Evolutionary conservation across 2,329 filamentous ascomycete genomes (phyloP).

Genomic region (Eutypa lata): DNA sequence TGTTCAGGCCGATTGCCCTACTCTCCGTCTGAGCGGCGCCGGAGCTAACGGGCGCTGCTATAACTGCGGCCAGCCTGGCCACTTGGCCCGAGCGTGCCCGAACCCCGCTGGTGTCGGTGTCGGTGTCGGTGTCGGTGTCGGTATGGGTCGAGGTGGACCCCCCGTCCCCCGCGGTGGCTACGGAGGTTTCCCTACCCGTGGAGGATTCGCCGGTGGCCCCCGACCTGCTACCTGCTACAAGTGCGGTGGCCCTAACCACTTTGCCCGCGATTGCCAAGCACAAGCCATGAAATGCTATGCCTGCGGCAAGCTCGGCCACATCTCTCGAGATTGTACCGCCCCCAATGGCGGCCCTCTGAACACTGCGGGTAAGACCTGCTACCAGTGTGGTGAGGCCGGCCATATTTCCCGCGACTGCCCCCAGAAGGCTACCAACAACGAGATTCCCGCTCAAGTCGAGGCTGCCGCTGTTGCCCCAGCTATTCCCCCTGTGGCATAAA

Average conservation of each 20-base stretch:
- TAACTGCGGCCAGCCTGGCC: conserved; percentile 89
- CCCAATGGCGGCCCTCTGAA: conserved; percentile 95
- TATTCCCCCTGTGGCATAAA: conserved; percentile 29
- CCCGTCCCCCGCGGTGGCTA: conserved; percentile 70
- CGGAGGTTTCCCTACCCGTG: conserved; percentile 55
- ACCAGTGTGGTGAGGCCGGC: conserved; percentile 91
- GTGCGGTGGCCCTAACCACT: conserved; percentile 90
- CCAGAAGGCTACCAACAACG: conserved; percentile 58
- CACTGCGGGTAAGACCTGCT: conserved; percentile 97
- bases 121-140: conserved; percentile 60
- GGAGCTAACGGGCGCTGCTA: conserved; percentile 88
- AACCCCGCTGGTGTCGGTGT: conserved; percentile 62
- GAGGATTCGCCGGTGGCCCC: conserved; percentile 69
- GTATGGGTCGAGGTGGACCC: conserved; percentile 63
- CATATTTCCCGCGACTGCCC: conserved; percentile 97
- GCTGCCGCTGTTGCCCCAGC: conserved; percentile 22
- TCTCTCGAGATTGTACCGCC: conserved; percentile 89
- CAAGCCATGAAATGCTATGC: conserved; percentile 99
- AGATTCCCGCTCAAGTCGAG: conserved; percentile 35
- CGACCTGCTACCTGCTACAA: conserved; percentile 71
- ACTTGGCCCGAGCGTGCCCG: conserved; percentile 89
- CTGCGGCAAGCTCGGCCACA: conserved; percentile 92
- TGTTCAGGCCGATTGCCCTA: conserved; percentile 98
- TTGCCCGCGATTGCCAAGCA: conserved; percentile 95
- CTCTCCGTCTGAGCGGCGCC: conserved; percentile 83